Evolutionary conservation across 768 basidiomycete genomes (phyloP).

Genomic region (Lepiota brunneoincarnata): DNA sequence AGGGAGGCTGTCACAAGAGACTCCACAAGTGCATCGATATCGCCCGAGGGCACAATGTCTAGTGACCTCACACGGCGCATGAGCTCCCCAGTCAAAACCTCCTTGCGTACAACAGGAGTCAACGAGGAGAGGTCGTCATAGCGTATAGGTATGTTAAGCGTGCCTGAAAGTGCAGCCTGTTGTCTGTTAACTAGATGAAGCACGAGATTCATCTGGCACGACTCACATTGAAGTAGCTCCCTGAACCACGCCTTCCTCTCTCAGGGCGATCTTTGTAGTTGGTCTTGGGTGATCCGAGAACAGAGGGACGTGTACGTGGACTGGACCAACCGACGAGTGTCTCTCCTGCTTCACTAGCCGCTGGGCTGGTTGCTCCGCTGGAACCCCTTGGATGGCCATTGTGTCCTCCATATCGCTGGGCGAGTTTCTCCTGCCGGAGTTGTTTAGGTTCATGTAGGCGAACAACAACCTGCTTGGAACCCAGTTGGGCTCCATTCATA

Average conservation of each 20-base stretch:
- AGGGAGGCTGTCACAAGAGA: constrained; percentile 67
- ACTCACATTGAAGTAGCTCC: constrained; percentile 82
- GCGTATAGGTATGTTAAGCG: constrained; percentile 79
- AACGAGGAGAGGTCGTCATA: constrained; percentile 81
- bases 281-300: constrained; percentile 49
- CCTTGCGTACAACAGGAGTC: constrained; percentile 85
- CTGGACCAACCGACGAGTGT: constrained; percentile 73
- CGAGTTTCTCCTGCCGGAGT: constrained; percentile 85
- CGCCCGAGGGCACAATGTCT: constrained; percentile 48
- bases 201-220: constrained; percentile 3
- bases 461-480: constrained; percentile 78
- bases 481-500: constrained; percentile 78
- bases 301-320: constrained; percentile 53
- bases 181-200: constrained; percentile 8
- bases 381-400: constrained; percentile 79
- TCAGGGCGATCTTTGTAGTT: constrained; percentile 56
- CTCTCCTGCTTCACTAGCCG: constrained; percentile 79
- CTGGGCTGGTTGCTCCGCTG: constrained; percentile 84
- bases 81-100: constrained; percentile 81
- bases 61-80: constrained; percentile 66
- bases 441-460: constrained; percentile 90
- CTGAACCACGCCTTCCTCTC: constrained; percentile 73
- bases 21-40: constrained; percentile 69
- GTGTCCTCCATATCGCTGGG: constrained; percentile 68
- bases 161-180: constrained; percentile 80